phyloP scores from a whole-genome alignment of 805 yeast species.

The Lipomyces starkeyi region DNA sequence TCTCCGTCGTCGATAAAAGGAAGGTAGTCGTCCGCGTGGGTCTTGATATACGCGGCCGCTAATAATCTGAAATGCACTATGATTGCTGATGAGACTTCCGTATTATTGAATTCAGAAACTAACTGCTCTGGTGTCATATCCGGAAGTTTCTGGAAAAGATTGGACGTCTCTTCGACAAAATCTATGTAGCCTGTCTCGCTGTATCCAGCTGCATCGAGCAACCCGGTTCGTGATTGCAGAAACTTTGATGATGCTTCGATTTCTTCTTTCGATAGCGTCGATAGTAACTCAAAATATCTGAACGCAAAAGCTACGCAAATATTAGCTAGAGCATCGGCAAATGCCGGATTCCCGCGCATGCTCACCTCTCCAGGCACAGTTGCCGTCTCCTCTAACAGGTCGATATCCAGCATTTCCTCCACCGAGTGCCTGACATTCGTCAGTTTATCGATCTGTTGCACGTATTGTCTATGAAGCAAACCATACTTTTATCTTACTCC shows the following conservation, averaged over 20 bases:
- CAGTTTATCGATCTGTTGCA: not conserved
- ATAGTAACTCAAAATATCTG: conserved; percentile 30
- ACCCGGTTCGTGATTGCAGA: conserved; percentile 14
- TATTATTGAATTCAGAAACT: conserved; percentile 31
- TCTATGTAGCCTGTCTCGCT: conserved; percentile 37
- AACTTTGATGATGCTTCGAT: conserved; percentile 2
- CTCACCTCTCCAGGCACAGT: conserved; percentile 40
- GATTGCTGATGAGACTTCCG: conserved; percentile 39
- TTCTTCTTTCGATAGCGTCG: conserved; percentile 15
- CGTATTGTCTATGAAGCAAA: not conserved
- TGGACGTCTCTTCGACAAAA: conserved; percentile 34
- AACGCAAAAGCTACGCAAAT: conserved; percentile 34
- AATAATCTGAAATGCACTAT: conserved; percentile 38
- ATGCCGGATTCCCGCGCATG: not conserved
- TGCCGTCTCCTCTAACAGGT: conserved; percentile 40
- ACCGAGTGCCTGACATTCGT: conserved; percentile 23
- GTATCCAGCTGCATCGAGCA: conserved; percentile 38
- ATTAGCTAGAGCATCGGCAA: not conserved
- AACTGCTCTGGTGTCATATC: conserved; percentile 18
- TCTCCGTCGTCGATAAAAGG: conserved; percentile 38
- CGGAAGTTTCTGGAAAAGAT: conserved; percentile 23
- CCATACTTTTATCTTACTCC: conserved; percentile 31
- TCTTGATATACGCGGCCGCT: conserved; percentile 39
- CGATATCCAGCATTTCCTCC: conserved; percentile 29
- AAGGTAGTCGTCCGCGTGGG: conserved; percentile 36